Evolutionary conservation across 2,329 filamentous ascomycete genomes (phyloP), one percentile per base, ranked within the genome.

Genomic region (Cladosporium sp.): DNA sequence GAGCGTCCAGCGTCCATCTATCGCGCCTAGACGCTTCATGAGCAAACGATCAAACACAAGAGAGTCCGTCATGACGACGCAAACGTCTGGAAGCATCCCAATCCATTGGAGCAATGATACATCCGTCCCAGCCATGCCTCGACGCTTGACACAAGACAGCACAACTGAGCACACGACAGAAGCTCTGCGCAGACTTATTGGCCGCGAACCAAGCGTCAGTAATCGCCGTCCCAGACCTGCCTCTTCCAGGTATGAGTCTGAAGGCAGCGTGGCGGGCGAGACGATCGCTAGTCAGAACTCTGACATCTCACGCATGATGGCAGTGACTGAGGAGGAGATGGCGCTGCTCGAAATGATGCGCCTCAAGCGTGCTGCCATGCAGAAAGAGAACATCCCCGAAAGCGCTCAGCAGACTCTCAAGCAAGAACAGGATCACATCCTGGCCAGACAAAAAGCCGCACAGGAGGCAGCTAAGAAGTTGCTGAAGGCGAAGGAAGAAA

Each of bases 281-380:
- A 53, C 53, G 1, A 36, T 38, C 18, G 53, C 52, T 39, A 54
- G 48, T 30, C 11, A 35, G 12, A 46, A 54, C 1, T 50, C 51
- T 9, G 58, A 61, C 22, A 52, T 57, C 52, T 22, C 60, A 51
- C 53, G 60, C 53, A 52, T 57, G 59, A 75, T 77, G 69, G 70
- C 71, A 25, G 73, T 77, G 13, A 75, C 73, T 1, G 67, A 72
- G 48, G 74, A 77, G 57, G 74, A 77, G 56, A 73, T 74, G 59
- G 69, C 71, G 19, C 57, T 77, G 12, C 55, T 77, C 30, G 73
- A 75, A 49, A 62, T 76, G 60, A 74, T 77, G 71, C 70, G 74
- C 7, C 67, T 69, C 50, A 76, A 75, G 57, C 67, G 73, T 38
- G 72, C 72, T 9, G 68, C 67, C 7, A 74, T 75, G 72, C 66